Base-by-base conservation (phyloP, 441 rosid genomes). In the Euphorbia celastroides region DNA sequence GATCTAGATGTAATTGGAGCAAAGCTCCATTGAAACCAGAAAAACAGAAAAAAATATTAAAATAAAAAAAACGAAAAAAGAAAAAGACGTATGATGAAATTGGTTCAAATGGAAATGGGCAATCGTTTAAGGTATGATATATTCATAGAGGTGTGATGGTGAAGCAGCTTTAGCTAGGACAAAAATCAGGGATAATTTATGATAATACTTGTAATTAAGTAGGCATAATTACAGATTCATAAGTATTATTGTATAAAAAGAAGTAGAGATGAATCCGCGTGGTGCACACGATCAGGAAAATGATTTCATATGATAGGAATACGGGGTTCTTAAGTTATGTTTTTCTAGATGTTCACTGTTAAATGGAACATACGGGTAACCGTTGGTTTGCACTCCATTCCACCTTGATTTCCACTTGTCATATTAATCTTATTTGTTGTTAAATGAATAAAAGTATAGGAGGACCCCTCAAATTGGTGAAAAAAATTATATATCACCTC, bases 281-380 rank as follows among this genome's bases (percentile, higher is more conserved):
- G 82, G 76, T 75, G 66, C 67, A 60, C 67, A 77, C 76, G 72
- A 70, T 82, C 71, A 59, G 74, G 46, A 66, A 67, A 60, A 69
- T 75, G 30, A 75, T 73, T 44, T 51, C 5, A 32, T 36, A 36
- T 60, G 12, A 13, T 17, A 6, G 32, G 32, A 31, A 7, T 7
- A 31, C 7, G 13, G 7, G 25, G 22, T 52, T 54, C 64, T 74
- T 23, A 1, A 44, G n/a, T 44, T 44, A 44, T 52, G 38, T 34
- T 38, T 69, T 74, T 66, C 54, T 51, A 44, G 55, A 69, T 51
- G 56, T 14, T 54, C 36, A 17, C 41, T 66, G 28, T 36, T 22
- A 6, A 61, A 51, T 57, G 58, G 23, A 31, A 9, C 44, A 4
- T 9, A 38, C 44, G 44, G n/a, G n/a, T n/a, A n/a, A n/a, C n/a